Conservation (phyloP, 441 rosid species). For the Kokia cookei region DNA sequence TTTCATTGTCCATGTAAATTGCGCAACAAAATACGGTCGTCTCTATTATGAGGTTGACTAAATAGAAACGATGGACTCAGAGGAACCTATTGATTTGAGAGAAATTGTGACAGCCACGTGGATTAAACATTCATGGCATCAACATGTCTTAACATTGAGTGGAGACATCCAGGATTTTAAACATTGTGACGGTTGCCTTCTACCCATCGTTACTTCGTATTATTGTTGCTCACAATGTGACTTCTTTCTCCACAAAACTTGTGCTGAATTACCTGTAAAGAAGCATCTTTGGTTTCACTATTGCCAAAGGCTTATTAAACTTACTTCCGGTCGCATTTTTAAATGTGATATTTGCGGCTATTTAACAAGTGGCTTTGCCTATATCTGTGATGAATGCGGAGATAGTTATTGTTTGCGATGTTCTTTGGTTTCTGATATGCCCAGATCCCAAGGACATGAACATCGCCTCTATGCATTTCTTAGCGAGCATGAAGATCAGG, state of each 20-base stretch:
- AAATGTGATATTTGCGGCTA: neutral
- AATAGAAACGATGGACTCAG: neutral
- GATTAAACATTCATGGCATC: neutral
- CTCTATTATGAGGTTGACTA: neutral
- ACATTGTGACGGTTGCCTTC: neutral
- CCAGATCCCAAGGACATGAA: neutral
- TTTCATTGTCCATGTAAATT: neutral
- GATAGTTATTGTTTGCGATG: fast-evolving
- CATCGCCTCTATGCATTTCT: fast-evolving
- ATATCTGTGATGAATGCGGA: neutral
- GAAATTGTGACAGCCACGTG: neutral
- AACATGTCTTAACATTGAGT: neutral
- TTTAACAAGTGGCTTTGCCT: neutral
- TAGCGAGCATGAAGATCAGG: neutral
- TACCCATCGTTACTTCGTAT: neutral
- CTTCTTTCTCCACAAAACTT: neutral
- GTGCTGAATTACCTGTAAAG: neutral
- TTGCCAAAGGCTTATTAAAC: neutral
- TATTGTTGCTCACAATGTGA: neutral
- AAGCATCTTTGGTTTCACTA: neutral
- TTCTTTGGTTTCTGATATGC: neutral
- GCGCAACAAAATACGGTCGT: neutral
- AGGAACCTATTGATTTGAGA: neutral
- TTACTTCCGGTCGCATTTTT: neutral
- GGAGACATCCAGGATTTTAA: neutral